Base-by-base conservation (phyloP, 331 rosid species). In the Arachis monticola region DNA sequence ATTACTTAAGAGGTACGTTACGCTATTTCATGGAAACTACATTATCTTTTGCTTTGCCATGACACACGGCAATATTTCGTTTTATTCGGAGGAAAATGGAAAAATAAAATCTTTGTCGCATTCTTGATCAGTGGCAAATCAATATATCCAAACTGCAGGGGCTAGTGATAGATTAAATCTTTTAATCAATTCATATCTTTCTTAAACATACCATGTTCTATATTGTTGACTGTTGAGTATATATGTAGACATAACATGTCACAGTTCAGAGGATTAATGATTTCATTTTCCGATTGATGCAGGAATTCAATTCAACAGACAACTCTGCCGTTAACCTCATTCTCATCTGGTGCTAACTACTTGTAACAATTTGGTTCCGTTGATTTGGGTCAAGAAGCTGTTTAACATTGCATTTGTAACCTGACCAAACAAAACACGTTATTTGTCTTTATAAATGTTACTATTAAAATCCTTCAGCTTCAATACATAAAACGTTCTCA, bases 1-100 rank as follows among this genome's bases (percentile, higher is more conserved):
- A 92, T 87, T 75, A 90, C 87, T 51, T 88, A 74, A 75, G 60
- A 83, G 87, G 87, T 90, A 83, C 2, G 58, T 78, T 9, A 7
- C 10, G 46, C 40, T 41, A 22, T 47, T 31, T 75, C 70, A 17
- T 60, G 47, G 57, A 64, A 73, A 60, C 7, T 46, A 57, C 4
- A 22, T 22, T 22, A 22, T 22, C 27, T 22, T 22, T 22, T 22
- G 27, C 27, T 22, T 22, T 22, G 27, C 59, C 22, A 40, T 3
- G 7, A 46, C 50, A 46, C 10, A 46, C 6, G 8, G 7, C n/a
- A 41, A 13, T 51, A 66, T 69, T 80, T 74, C 47, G 10, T 69
- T 27, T 3, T 22, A 65, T 42, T 69, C 42, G 8, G 7, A 62
- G 17, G 77, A 70, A 77, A 77, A 77, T 51, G 41, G 48, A 60